phyloP scores from a whole-genome alignment of 2,329 filamentous ascomycete genomes.

The Fusarium cicatricum region DNA sequence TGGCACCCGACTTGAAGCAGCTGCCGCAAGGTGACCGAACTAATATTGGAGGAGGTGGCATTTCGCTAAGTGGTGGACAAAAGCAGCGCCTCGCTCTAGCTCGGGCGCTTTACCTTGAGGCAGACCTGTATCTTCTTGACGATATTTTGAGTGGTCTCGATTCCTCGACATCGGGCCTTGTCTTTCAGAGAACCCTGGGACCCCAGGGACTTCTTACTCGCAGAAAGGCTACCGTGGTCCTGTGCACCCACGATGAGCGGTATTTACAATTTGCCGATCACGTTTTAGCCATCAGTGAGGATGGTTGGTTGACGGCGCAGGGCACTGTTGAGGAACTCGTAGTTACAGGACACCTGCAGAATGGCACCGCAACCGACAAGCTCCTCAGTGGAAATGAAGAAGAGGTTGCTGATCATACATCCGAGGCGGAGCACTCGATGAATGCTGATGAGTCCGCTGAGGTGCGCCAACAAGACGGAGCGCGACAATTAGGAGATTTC shows the following conservation, averaged over 20 bases:
- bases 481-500: slow-evolving; percentile 10
- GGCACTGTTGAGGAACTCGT: too few relatives aligned
- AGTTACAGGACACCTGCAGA: not conserved
- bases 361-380: not conserved
- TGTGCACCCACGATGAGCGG: not conserved
- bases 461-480: not conserved
- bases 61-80: slow-evolving; percentile 7
- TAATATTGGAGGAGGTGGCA: not conserved
- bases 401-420: not conserved
- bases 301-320: too few relatives aligned
- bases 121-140: not conserved
- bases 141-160: too few relatives aligned
- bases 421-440: not conserved
- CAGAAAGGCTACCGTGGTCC: too few relatives aligned
- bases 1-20: not conserved
- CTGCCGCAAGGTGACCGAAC: slow-evolving; percentile 1
- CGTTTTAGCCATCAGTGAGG: not conserved
- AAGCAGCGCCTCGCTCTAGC: slow-evolving; percentile 8
- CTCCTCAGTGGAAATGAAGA: not conserved
- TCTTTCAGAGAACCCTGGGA: too few relatives aligned
- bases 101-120: not conserved
- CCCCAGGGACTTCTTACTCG: too few relatives aligned
- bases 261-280: not conserved
- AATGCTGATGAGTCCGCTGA: not conserved
- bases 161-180: too few relatives aligned